Base-by-base conservation (phyloP, 495 filamentous ascomycete species). In the Cairneyella variabilis region DNA sequence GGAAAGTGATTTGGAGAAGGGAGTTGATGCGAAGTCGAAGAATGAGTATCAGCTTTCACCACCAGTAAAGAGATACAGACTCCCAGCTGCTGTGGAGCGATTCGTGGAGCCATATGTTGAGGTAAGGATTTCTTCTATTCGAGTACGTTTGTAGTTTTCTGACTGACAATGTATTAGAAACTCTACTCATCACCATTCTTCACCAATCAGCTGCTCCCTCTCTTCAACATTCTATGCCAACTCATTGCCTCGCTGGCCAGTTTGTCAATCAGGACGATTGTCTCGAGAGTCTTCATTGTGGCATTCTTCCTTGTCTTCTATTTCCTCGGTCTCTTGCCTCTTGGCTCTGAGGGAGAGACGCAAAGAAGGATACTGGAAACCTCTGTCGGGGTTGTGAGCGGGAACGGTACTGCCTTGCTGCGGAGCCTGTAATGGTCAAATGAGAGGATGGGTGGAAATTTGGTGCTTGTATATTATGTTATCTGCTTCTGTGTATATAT, bases 231-330 rank as follows among this genome's bases (percentile, higher is more conserved):
- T 20, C 16, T 53, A 17, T 43, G 39, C 32, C 30, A 46, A 26
- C 32, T 56, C 28, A 21, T 60, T 10, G 20, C 51, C 34, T 43
- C 51, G 18, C 11, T 62, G 7, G 39, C 59, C 17, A 47, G 51
- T 1, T 52, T 62, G 14, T 51, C 50, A 12, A 18, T 62, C 1
- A 46, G 56, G 11, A 46, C 59, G 16, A 25, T 62, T 10, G 34
- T 62, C 16, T 59, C 56, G 2, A 20, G 59, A 18, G 30, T 62
- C 16, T 53, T 52, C 20, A 49, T 59, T 16, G 30, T 60, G 14
- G 27, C 53, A 22, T 50, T 63, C 37, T 37, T 63, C 17, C 8
- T 63, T 9, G 2, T 56, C 21, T 60, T 54, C 30, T 62, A 52
- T 23, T 53, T 57, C 26, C 42, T 62, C 8, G 53, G 46, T 7